Evolutionary conservation across 108 stramenopile species (phyloP).

Genomic region (Cylindrotheca closterium): DNA sequence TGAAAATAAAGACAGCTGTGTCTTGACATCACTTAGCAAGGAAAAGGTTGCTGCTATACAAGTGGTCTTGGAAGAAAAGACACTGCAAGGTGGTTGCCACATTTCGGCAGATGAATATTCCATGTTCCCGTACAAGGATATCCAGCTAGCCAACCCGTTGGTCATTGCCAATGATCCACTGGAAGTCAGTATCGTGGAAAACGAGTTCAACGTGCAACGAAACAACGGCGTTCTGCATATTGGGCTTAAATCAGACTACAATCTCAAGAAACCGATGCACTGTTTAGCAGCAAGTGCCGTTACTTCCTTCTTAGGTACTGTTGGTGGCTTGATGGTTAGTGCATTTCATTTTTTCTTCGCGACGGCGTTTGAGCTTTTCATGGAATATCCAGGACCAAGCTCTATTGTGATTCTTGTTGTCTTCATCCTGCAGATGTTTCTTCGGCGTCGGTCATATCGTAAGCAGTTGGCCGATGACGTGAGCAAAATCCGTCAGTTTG

Average conservation of each 20-base stretch:
- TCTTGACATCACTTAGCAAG: neutral
- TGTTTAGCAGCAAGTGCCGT: slow-evolving; percentile 1
- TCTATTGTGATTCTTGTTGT: slow-evolving; percentile 4
- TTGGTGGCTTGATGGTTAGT: neutral
- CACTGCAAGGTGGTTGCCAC: slow-evolving; percentile 10
- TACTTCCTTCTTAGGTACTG: neutral
- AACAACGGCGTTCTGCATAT: slow-evolving; percentile 17
- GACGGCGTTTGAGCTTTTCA: neutral
- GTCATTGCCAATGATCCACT: neutral
- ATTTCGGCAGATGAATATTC: neutral
- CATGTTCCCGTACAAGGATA: slow-evolving; percentile 5
- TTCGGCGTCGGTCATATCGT: neutral
- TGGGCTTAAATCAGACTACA: slow-evolving; percentile 15
- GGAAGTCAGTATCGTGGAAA: neutral
- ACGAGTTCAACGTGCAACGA: neutral
- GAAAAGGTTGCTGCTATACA: neutral
- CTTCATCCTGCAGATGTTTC: neutral
- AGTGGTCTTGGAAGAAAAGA: slow-evolving; percentile 1
- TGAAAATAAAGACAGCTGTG: slow-evolving; percentile 5
- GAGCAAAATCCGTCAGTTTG: slow-evolving; percentile 17
- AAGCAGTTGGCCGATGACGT: slow-evolving; percentile 13
- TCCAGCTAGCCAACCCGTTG: slow-evolving; percentile 11
- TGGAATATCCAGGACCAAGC: slow-evolving; percentile 17
- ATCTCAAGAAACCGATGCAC: slow-evolving; percentile 1
- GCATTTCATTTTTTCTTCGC: neutral